A percentile compares a stretch with the other conserved stretches of the same genome.
phyloP scores from a whole-genome alignment of 495 filamentous ascomycete genomes.

The Lasiosphaeriaceae sp. region DNA sequence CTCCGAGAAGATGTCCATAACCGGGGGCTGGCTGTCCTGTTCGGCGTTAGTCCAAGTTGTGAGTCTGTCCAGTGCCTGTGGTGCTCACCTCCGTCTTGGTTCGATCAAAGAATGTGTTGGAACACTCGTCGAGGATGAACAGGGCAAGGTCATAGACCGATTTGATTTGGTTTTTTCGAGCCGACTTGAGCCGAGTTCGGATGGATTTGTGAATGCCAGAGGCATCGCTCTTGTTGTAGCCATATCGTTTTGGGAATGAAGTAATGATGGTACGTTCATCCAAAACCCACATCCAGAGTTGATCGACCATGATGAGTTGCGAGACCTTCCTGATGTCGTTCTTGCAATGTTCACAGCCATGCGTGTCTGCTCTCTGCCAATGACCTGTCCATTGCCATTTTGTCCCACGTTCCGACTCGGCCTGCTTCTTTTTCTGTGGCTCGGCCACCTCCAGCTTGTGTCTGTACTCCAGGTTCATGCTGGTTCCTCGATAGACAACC shows the following conservation, averaged over 20 bases:
- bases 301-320: conserved; percentile 71
- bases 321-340: conserved; percentile 44
- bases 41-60: not conserved
- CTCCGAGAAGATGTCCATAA: conserved; percentile 66
- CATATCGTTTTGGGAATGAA: conserved; percentile 63
- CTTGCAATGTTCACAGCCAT: conserved; percentile 24
- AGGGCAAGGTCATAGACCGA: conserved; percentile 64
- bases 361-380: conserved; percentile 1
- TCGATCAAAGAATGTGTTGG: conserved; percentile 60
- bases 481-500: conserved; percentile 59
- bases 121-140: conserved; percentile 63
- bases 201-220: conserved; percentile 63
- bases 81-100: conserved; percentile 41
- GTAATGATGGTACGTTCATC: conserved; percentile 65
- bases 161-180: conserved; percentile 54
- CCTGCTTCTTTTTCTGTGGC: not conserved
- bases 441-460: conserved; percentile 4
- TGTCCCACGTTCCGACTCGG: not conserved
- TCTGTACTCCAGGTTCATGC: conserved; percentile 3
- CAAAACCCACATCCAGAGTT: conserved; percentile 72
- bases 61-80: not conserved
- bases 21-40: conserved; percentile 56
- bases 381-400: conserved; percentile 18
- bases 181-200: conserved; percentile 24
- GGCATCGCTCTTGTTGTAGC: conserved; percentile 62